Percentiles rank a stretch among this genome's conserved stretches.
Evolutionary conservation across 768 basidiomycete genomes (phyloP).

Genomic region (Collybia mongolica): DNA sequence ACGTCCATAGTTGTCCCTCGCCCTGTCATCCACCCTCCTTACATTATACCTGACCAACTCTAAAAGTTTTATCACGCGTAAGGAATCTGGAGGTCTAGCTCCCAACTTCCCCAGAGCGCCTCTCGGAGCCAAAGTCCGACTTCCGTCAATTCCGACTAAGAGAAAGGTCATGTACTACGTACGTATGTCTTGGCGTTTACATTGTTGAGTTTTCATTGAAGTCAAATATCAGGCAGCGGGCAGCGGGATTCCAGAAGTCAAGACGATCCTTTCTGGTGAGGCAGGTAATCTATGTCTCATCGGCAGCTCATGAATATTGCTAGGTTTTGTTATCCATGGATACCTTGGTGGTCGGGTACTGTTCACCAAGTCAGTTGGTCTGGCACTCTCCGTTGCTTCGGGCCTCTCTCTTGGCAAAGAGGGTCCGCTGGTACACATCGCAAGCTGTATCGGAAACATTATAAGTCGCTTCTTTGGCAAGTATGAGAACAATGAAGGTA

Average conservation of each 20-base stretch:
- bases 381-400: slow-evolving; percentile 89
- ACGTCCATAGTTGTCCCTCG: slow-evolving; percentile 62
- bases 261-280: slow-evolving; percentile 85
- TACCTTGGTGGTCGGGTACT: slow-evolving; percentile 91
- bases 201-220: neutral
- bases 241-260: slow-evolving; percentile 96
- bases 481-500: slow-evolving; percentile 95
- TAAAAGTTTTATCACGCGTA: slow-evolving; percentile 82
- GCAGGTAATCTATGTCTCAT: neutral
- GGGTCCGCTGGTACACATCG: slow-evolving; percentile 85
- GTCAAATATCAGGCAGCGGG: slow-evolving; percentile 71
- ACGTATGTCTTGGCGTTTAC: slow-evolving; percentile 48
- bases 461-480: slow-evolving; percentile 82
- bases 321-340: slow-evolving; percentile 95
- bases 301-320: neutral
- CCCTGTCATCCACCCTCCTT: slow-evolving; percentile 70
- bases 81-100: slow-evolving; percentile 76
- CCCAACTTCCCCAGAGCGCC: slow-evolving; percentile 41
- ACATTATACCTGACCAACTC: slow-evolving; percentile 89
- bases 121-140: slow-evolving; percentile 18
- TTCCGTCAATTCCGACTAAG: slow-evolving; percentile 29
- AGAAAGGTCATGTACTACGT: slow-evolving; percentile 87
- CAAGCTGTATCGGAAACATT: slow-evolving; percentile 91
- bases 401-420: slow-evolving; percentile 83
- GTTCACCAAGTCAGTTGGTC: slow-evolving; percentile 86